Conservation (phyloP, 192 early-diverging fungal genomes). For the Coemansia sp. region DNA sequence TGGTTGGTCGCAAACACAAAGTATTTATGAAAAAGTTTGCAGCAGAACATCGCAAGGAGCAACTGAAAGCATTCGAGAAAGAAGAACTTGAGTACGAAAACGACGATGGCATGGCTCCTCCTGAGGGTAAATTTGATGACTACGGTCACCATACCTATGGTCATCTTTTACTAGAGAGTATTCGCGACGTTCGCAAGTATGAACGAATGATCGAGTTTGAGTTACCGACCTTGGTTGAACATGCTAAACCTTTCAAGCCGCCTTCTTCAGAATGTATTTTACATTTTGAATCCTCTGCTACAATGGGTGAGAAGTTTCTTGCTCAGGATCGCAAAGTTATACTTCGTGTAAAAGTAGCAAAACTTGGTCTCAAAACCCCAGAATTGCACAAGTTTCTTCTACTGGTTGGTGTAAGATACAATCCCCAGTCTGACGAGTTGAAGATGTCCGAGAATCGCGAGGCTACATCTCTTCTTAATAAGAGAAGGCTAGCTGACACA, state of each 20-base stretch:
- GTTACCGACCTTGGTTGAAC: conserved; percentile 37
- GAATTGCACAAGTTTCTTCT: conserved; percentile 52
- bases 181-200: conserved; percentile 51
- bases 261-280: conserved; percentile 26
- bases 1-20: conserved; percentile 32
- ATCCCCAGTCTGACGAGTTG: conserved; percentile 46
- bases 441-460: conserved; percentile 50
- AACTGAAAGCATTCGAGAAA: conserved; percentile 32
- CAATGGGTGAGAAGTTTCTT: conserved; percentile 39
- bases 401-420: conserved; percentile 45
- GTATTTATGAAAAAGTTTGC: conserved; percentile 16
- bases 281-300: conserved; percentile 42
- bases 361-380: conserved; percentile 34
- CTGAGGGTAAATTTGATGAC: conserved; percentile 35
- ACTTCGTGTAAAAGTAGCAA: conserved; percentile 31
- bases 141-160: conserved; percentile 33
- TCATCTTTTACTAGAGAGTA: conserved; percentile 39
- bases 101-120: conserved; percentile 13
- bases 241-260: conserved; percentile 38
- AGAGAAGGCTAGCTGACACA: conserved; percentile 45
- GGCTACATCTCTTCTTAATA: conserved; percentile 43
- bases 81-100: conserved; percentile 25
- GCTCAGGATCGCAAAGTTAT: conserved; percentile 46
- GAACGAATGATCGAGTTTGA: conserved; percentile 47
- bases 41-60: conserved; percentile 29